These are phyloP conservation scores for Cladophialophora carrionii DNA, from an alignment of 2,329 filamentous ascomycete genomes.

Conservation along the genomic window DNA sequence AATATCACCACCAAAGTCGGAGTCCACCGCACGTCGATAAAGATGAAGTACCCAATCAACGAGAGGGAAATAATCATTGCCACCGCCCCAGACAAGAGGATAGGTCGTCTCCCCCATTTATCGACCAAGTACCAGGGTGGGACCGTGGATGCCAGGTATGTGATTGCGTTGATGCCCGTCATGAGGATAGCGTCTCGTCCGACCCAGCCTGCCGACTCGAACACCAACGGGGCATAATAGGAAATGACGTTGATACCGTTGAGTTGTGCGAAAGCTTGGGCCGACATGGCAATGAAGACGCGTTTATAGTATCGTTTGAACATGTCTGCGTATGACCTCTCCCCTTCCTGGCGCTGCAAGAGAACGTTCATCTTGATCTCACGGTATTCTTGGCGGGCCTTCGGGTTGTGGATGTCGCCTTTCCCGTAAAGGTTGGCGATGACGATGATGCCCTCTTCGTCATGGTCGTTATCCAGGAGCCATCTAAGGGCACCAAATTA, in stretches of 20 bases:
- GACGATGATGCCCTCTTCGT: conserved; percentile 97
- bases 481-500: conserved; percentile 63
- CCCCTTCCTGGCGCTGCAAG: conserved; percentile 89
- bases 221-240: conserved; percentile 95
- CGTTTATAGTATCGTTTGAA: conserved; percentile 88
- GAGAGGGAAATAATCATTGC: conserved; percentile 89
- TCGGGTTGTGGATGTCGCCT: conserved; percentile 90
- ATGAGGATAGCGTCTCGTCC: conserved; percentile 91
- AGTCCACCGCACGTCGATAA: conserved; percentile 76
- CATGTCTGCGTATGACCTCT: conserved; percentile 90
- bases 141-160: conserved; percentile 88
- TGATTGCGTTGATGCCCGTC: conserved; percentile 93
- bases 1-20: conserved; percentile 86
- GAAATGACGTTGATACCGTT: conserved; percentile 99
- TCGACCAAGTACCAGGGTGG: conserved; percentile 98
- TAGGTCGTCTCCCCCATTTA: conserved; percentile 83
- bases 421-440: conserved; percentile 97
- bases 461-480: conserved; percentile 95
- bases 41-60: conserved; percentile 92
- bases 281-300: conserved; percentile 98
- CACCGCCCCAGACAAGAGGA: conserved; percentile 84
- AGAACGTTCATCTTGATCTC: conserved; percentile 99
- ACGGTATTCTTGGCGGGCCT: conserved; percentile 92
- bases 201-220: conserved; percentile 94
- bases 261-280: conserved; percentile 90